Evolutionary conservation across 345 rosid species (phyloP).

Genomic region (Trapa incisa): DNA sequence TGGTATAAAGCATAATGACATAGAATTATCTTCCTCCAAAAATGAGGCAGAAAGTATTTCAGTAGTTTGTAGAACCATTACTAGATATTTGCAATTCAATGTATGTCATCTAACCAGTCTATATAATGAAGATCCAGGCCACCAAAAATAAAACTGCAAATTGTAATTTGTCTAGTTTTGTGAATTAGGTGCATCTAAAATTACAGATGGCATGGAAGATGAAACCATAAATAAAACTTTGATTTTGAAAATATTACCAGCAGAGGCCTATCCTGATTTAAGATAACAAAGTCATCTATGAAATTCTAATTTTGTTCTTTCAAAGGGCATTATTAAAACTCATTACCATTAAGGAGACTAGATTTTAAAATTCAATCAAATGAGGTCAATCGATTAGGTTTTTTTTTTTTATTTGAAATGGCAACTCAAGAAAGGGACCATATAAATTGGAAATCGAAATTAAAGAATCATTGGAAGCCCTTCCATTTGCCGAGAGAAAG

Average conservation of each 20-base stretch:
- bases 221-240: no score
- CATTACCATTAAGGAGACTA: neutral
- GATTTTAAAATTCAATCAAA: neutral
- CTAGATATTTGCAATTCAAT: no score
- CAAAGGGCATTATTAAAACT: neutral
- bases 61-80: no score
- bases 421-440: neutral
- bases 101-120: no score
- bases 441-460: conserved; percentile 1
- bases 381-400: neutral
- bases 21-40: neutral
- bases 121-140: no score
- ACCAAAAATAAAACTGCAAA: no score
- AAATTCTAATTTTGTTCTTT: neutral
- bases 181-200: no score
- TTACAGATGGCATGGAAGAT: neutral
- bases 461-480: neutral
- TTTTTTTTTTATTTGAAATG: neutral
- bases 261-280: neutral
- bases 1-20: neutral
- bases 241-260: neutral
- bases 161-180: no score
- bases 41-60: neutral
- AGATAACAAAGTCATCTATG: neutral
- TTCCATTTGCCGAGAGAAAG: neutral